Evolutionary conservation across 768 basidiomycete genomes (phyloP).

Genomic region (Stropharia rugosoannulata): DNA sequence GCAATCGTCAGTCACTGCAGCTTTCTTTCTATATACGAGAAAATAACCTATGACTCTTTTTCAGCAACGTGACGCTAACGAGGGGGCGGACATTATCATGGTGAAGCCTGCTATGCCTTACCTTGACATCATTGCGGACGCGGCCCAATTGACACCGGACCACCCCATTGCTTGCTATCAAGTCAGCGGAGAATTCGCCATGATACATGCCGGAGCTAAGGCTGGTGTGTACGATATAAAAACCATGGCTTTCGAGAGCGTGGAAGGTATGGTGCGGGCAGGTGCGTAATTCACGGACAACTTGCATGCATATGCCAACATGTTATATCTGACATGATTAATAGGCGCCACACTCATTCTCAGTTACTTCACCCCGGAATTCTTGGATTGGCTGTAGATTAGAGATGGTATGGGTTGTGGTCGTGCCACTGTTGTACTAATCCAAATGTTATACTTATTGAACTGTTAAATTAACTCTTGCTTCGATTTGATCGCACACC

Average conservation of each 20-base stretch:
- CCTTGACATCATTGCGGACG: conserved; percentile 93
- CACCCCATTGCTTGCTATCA: conserved; percentile 97
- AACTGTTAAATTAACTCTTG: too few relatives aligned
- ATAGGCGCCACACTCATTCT: conserved; percentile 86
- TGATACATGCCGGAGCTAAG: conserved; percentile 91
- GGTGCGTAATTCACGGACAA: conserved; percentile 45
- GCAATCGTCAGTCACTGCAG: conserved; percentile 71
- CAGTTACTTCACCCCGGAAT: conserved; percentile 95
- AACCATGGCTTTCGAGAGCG: conserved; percentile 92
- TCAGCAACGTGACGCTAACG: conserved; percentile 82
- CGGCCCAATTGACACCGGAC: conserved; percentile 74
- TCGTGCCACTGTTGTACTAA: background rate
- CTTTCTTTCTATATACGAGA: background rate
- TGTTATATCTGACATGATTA: background rate
- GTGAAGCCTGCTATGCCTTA: conserved; percentile 97
- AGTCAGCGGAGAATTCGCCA: conserved; percentile 97
- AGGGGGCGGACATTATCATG: conserved; percentile 99
- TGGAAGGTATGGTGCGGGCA: conserved; percentile 89
- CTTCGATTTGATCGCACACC: too few relatives aligned
- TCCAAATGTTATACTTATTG: too few relatives aligned
- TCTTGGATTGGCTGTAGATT: conserved; percentile 77
- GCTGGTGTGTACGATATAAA: conserved; percentile 93
- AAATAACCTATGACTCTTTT: conserved; percentile 1
- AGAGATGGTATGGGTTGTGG: background rate
- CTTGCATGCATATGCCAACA: background rate